These are phyloP conservation scores for Clarireedia paspali DNA, from an alignment of 2,329 filamentous ascomycete species.

Conservation along the genomic window DNA sequence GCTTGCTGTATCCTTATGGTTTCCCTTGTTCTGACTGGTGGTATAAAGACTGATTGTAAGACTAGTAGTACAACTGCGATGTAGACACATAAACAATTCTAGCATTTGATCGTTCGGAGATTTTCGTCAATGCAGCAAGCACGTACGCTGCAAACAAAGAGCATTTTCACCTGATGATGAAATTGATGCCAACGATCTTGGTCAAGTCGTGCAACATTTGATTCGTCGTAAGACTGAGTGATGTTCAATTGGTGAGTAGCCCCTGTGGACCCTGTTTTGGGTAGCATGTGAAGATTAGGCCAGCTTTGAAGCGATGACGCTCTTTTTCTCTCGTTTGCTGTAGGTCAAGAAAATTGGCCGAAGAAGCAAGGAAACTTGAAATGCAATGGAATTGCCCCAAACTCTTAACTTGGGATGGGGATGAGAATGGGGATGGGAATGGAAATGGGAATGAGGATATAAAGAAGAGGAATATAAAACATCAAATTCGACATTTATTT, in stretches of 20 bases:
- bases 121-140: too few relatives aligned
- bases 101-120: too few relatives aligned
- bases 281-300: slow-evolving; percentile 8
- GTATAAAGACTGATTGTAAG: too few relatives aligned
- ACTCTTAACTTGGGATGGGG: too few relatives aligned
- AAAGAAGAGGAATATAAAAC: not conserved
- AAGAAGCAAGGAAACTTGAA: not conserved
- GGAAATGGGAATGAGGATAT: too few relatives aligned
- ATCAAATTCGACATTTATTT: not conserved
- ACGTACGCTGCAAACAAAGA: too few relatives aligned
- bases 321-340: not conserved
- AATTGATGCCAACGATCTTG: not conserved
- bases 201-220: not conserved
- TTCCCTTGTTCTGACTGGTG: too few relatives aligned
- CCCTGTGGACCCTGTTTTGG: not conserved
- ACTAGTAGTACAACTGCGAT: too few relatives aligned
- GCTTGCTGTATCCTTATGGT: too few relatives aligned
- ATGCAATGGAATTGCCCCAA: not conserved
- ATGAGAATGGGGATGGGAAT: too few relatives aligned
- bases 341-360: not conserved
- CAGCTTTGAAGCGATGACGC: not conserved
- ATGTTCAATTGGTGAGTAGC: not conserved
- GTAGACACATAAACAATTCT: too few relatives aligned
- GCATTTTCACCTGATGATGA: not conserved
- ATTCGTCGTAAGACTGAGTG: not conserved